Evolutionary conservation across 805 yeast species (phyloP).

Genomic region (Zygosaccharomyces gambellarensis): DNA sequence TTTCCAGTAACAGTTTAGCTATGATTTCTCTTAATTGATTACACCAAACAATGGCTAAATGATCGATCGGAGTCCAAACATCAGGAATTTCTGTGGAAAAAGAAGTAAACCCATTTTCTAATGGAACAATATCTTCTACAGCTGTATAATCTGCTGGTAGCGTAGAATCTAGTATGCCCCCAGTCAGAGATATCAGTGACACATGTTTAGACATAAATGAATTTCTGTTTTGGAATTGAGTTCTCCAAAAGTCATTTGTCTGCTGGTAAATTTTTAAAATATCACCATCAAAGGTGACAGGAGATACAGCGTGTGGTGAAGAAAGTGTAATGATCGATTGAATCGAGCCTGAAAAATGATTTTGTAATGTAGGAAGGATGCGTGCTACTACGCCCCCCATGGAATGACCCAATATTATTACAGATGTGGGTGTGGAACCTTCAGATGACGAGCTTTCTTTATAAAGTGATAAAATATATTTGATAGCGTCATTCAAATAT

Average conservation of each 20-base stretch:
- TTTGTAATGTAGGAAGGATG: slow-evolving; percentile 73
- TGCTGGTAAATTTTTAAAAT: slow-evolving; percentile 67
- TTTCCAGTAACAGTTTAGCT: slow-evolving; percentile 53
- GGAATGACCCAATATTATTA: slow-evolving; percentile 81
- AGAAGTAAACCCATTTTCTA: slow-evolving; percentile 71
- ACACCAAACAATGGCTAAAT: slow-evolving; percentile 95
- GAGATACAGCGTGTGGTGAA: slow-evolving; percentile 89
- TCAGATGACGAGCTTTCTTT: slow-evolving; percentile 21
- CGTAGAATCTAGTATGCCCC: slow-evolving; percentile 73
- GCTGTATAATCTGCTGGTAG: slow-evolving; percentile 89
- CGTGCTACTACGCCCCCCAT: slow-evolving; percentile 98
- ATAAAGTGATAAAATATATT: slow-evolving; percentile 69
- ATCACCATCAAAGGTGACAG: slow-evolving; percentile 90
- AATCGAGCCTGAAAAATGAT: slow-evolving; percentile 64
- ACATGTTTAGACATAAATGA: slow-evolving; percentile 41
- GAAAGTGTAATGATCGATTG: slow-evolving; percentile 82
- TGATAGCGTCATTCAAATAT: slow-evolving; percentile 81
- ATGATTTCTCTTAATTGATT: slow-evolving; percentile 69
- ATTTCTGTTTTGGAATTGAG: slow-evolving; percentile 41
- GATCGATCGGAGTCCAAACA: slow-evolving; percentile 94
- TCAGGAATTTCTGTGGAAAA: slow-evolving; percentile 81
- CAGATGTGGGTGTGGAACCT: slow-evolving; percentile 55
- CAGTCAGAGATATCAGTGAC: slow-evolving; percentile 79
- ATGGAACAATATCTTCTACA: slow-evolving; percentile 65
- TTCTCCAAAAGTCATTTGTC: slow-evolving; percentile 76